Percentiles rank a stretch among this genome's conserved stretches.
These are phyloP conservation scores for Trichoderma sp. DNA, from an alignment of 2,329 filamentous ascomycete genomes.

Conservation along the genomic window DNA sequence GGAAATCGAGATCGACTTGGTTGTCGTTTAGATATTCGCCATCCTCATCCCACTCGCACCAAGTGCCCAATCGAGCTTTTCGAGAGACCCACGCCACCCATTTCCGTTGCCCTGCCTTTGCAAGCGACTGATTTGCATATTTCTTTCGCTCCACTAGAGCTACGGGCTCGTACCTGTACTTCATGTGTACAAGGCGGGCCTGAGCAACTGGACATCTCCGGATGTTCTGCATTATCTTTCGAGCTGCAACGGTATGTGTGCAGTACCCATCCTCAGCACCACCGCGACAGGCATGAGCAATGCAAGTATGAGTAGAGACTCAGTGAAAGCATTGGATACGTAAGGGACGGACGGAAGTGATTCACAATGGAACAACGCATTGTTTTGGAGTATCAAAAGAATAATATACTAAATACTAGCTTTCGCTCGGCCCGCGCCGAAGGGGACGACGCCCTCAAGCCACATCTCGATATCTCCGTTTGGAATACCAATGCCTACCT, in stretches of 20 bases:
- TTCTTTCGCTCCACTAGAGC: neutral
- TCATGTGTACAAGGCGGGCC: neutral
- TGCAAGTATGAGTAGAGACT: too few species aligned
- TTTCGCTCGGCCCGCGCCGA: neutral
- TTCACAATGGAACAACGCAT: neutral
- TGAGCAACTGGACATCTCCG: neutral
- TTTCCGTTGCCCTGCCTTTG: neutral
- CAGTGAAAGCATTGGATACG: neutral
- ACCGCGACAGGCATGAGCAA: neutral
- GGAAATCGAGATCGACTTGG: neutral
- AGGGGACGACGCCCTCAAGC: neutral
- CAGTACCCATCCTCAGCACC: too few species aligned
- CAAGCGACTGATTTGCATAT: neutral
- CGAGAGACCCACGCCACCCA: constrained; percentile 25
- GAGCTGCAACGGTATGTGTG: neutral
- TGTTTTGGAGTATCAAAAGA: neutral
- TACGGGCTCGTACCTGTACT: neutral
- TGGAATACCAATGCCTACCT: neutral
- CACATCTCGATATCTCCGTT: neutral
- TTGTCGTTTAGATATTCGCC: neutral
- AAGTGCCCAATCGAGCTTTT: constrained; percentile 24
- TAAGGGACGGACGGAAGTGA: neutral
- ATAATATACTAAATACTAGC: neutral
- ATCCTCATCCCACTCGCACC: constrained; percentile 10
- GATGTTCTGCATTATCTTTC: neutral